Conservation (phyloP, 2,329 filamentous ascomycete genomes). For the Pestalotiopsis sp. region DNA sequence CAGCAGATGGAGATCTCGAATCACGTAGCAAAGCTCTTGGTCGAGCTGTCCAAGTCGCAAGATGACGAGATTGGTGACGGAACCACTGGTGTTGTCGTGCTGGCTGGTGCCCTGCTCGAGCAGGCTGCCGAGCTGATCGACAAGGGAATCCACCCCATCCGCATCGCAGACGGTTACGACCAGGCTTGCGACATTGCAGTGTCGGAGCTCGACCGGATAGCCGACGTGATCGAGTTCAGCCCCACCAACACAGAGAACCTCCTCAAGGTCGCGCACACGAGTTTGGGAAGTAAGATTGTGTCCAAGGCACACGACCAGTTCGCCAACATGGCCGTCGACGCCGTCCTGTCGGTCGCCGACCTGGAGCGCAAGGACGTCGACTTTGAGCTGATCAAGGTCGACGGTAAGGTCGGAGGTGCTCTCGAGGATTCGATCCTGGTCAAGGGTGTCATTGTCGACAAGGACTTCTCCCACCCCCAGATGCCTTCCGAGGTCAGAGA, state of each 20-base stretch:
- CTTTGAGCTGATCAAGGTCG: conserved; percentile 99
- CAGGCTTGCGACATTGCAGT: conserved; percentile 97
- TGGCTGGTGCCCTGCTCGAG: conserved; percentile 92
- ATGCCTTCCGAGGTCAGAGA: conserved; percentile 96
- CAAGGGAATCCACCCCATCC: conserved; percentile 98
- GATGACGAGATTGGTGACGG: conserved; percentile 99
- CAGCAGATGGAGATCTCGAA: conserved; percentile 99
- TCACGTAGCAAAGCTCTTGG: conserved; percentile 94
- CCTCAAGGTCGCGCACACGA: conserved; percentile 92
- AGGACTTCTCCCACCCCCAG: conserved; percentile 99
- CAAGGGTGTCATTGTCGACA: conserved; percentile 98
- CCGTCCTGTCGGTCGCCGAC: conserved; percentile 94
- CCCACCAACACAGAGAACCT: conserved; percentile 82
- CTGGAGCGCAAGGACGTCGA: conserved; percentile 96
- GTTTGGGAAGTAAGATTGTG: conserved; percentile 97
- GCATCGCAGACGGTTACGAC: conserved; percentile 98
- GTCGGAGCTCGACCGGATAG: conserved; percentile 88
- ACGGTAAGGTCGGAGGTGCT: conserved; percentile 93
- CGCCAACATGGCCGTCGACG: conserved; percentile 94
- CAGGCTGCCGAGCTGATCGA: conserved; percentile 98
- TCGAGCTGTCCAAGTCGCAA: conserved; percentile 97
- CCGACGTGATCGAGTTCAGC: conserved; percentile 86
- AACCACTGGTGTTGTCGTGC: conserved; percentile 94
- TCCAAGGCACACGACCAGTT: conserved; percentile 99
- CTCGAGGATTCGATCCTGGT: conserved; percentile 93